Percentiles rank a stretch among this genome's conserved stretches.
phyloP scores from a whole-genome alignment of 1,284 basidiomycete species.

The Moesziomyces antarcticus region DNA sequence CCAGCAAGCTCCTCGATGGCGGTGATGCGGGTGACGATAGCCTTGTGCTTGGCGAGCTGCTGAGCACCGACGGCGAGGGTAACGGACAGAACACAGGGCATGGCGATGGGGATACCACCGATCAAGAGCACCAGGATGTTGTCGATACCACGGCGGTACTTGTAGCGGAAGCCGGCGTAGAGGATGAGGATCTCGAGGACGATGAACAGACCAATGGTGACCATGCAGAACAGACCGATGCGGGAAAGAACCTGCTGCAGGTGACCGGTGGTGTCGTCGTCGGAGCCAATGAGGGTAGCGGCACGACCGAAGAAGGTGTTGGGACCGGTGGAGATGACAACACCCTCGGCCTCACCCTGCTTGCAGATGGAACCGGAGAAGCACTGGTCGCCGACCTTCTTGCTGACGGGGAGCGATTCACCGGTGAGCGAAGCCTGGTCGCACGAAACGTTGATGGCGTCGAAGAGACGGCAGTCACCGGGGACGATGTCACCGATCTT shows the following conservation, averaged over 20 bases:
- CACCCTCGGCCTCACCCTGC: constrained; percentile 84
- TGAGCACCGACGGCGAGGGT: constrained; percentile 95
- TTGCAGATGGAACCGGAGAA: constrained; percentile 80
- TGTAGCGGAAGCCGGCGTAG: constrained; percentile 76
- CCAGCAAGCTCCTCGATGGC: constrained; percentile 93
- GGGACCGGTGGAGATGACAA: constrained; percentile 89
- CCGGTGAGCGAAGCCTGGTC: constrained; percentile 99
- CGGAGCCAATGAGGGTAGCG: constrained; percentile 89
- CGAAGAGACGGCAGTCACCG: constrained; percentile 79
- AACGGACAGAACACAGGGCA: constrained; percentile 96
- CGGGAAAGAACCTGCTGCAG: constrained; percentile 91
- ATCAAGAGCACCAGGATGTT: constrained; percentile 98
- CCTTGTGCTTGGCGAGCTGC: constrained; percentile 91
- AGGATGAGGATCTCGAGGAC: constrained; percentile 93
- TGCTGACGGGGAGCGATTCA: constrained; percentile 92
- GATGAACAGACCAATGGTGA: constrained; percentile 92
- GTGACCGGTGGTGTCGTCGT: constrained; percentile 78
- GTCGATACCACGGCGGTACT: constrained; percentile 87
- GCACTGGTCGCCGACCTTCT: constrained; percentile 71
- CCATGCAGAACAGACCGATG: constrained; percentile 85
- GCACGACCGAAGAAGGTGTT: constrained; percentile 93
- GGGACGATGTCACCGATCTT: constrained; percentile 90
- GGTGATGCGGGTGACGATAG: constrained; percentile 95
- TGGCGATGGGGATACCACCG: constrained; percentile 95
- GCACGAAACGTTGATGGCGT: constrained; percentile 79